phyloP scores from a whole-genome alignment of 345 rosid genomes.

The Camelina laxa region DNA sequence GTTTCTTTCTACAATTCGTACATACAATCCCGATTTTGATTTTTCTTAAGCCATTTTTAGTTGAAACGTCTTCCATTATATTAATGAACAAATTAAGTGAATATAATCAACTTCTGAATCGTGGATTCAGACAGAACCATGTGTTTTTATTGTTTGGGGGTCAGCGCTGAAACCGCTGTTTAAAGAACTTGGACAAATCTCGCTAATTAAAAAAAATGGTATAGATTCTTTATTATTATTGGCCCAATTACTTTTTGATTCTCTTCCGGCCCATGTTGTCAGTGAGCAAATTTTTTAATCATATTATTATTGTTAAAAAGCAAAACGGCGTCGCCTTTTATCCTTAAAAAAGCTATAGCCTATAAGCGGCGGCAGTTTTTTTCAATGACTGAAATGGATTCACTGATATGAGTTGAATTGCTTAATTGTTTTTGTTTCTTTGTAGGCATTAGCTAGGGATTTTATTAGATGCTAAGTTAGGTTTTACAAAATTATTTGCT shows the following conservation, averaged over 20 bases:
- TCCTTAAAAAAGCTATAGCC: no score
- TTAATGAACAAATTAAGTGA: background rate
- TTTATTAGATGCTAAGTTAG: no score
- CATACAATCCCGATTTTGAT: background rate
- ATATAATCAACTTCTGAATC: slow-evolving; percentile 19
- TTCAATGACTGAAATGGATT: no score
- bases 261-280: background rate
- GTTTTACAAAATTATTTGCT: background rate
- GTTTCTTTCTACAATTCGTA: background rate
- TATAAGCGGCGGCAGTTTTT: no score
- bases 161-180: slow-evolving; percentile 13
- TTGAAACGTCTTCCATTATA: background rate
- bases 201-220: background rate
- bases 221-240: background rate
- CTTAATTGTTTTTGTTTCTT: background rate
- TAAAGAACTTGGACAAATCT: slow-evolving; percentile 9
- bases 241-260: background rate
- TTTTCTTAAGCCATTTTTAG: background rate
- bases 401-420: background rate
- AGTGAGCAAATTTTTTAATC: background rate
- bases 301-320: background rate
- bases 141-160: slow-evolving; percentile 2
- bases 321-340: background rate
- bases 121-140: slow-evolving; percentile 33
- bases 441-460: background rate